Base-by-base conservation (phyloP, 2,329 filamentous ascomycete genomes). In the Botrytis tulipae region DNA sequence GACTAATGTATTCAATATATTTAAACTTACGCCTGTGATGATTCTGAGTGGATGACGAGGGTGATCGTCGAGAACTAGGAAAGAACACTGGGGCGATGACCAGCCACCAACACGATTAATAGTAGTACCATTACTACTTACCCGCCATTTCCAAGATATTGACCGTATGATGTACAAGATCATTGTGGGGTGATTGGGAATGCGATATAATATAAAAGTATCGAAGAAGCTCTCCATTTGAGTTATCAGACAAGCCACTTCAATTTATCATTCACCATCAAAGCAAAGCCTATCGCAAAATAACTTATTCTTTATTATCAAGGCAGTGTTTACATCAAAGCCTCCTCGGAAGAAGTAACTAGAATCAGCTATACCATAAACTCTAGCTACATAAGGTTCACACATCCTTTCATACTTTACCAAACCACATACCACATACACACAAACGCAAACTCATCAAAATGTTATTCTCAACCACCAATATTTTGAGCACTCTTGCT, bases 401-500 rank as follows among this genome's bases (percentile, higher is more conserved):
- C 22, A 67, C 18, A 54, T 51, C 42, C 63, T n/a, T 63, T 16
- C 29, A 18, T 37, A 42, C 35, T 6, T 25, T 32, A 40, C n/a
- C 22, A 22, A 48, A 57, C 29, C 32, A 16, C 54, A 62, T 14
- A 20, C 10, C 48, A 54, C 32, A 59, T 9, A 48, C 40, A 32
- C n/a, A 20, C 46, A 29, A n/a, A 51, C 14, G n/a, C 8, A 40
- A 12, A 46, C 40, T 32, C 37, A 42, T 32, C 63, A 67, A 44
- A 63, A 76, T 76, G 74, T 37, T 72, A 40, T 76, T 72, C 66
- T 75, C 74, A 68, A 70, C 68, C 35, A 18, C 68, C n/a, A 61
- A 46, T 14, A 29, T 70, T 29, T 22, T 70, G 25, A 70, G 62
- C 62, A 72, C 71, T n/a, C 25, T 74, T 10, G 61, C 75, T 25